phyloP scores from a whole-genome alignment of 345 rosid species.

The Rhodamnia rubescens region DNA sequence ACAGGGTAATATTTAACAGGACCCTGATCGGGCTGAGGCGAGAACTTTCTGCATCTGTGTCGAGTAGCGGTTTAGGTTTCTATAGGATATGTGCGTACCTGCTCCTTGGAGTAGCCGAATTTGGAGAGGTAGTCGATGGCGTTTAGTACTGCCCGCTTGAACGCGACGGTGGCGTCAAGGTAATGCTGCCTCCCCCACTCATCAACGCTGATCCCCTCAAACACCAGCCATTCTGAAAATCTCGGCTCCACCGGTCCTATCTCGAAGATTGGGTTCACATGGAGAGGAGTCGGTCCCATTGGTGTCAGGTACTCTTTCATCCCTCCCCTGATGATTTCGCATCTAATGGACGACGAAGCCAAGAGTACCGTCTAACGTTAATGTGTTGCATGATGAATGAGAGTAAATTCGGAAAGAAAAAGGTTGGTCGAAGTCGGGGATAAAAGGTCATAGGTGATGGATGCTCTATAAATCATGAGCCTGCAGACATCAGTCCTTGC shows the following conservation, averaged over 20 bases:
- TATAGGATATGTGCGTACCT: conserved; percentile 23
- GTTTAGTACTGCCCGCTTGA: conserved; percentile 79
- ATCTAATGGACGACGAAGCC: conserved; percentile 19
- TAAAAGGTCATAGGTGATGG: neutral
- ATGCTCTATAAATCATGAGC: neutral
- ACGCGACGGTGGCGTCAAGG: conserved; percentile 80
- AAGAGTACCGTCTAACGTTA: neutral
- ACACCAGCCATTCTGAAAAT: conserved; percentile 93
- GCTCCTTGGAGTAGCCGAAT: conserved; percentile 92
- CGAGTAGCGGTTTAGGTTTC: neutral
- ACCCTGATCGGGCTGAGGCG: neutral
- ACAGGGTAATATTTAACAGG: neutral
- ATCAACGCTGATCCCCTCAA: conserved; percentile 86
- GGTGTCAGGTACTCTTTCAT: conserved; percentile 94
- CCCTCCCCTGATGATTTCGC: conserved; percentile 74
- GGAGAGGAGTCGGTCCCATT: conserved; percentile 87
- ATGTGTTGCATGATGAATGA: neutral
- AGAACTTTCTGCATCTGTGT: neutral
- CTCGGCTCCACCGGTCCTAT: conserved; percentile 90
- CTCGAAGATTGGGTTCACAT: conserved; percentile 87
- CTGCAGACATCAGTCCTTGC: neutral
- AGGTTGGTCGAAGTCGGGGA: neutral
- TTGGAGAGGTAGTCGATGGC: conserved; percentile 84
- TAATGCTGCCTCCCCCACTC: conserved; percentile 79
- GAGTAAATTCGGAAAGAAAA: neutral